phyloP scores from a whole-genome alignment of 371 early-diverging fungal species.

The Nematocida sp. region DNA sequence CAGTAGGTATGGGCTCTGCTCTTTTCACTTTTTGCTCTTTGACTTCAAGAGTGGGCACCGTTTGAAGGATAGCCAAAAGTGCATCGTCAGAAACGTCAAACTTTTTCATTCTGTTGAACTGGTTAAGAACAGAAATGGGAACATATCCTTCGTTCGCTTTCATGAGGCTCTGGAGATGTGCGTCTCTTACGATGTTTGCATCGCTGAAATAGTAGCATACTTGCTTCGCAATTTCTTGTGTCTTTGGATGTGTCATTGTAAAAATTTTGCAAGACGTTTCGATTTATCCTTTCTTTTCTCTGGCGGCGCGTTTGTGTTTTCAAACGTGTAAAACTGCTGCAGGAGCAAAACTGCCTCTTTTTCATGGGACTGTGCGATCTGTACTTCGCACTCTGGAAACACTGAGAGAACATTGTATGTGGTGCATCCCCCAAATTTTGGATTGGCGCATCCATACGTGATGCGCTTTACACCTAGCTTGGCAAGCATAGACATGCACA shows the following conservation, averaged over 20 bases:
- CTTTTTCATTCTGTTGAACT: conserved; percentile 58
- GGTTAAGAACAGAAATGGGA: conserved; percentile 52
- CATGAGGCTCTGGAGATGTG: conserved; percentile 55
- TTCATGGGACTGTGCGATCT: background rate
- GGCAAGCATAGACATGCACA: conserved; percentile 82
- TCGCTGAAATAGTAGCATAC: conserved; percentile 65
- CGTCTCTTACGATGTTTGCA: conserved; percentile 62
- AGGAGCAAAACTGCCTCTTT: conserved; percentile 13
- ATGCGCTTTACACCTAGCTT: conserved; percentile 42
- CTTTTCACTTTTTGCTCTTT: conserved; percentile 53
- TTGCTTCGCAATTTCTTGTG: conserved; percentile 53
- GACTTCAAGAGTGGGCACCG: conserved; percentile 45
- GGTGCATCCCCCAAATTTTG: conserved; percentile 61
- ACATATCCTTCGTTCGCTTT: conserved; percentile 53
- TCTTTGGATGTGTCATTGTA: conserved; percentile 4
- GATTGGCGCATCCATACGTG: conserved; percentile 59
- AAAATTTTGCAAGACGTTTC: conserved; percentile 6
- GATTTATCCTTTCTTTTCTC: conserved; percentile 47
- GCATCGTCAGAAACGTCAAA: conserved; percentile 47
- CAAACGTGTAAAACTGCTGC: conserved; percentile 19
- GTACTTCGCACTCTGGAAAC: background rate
- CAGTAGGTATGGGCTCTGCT: conserved; percentile 51
- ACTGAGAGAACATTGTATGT: background rate
- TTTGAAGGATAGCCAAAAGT: conserved; percentile 48
- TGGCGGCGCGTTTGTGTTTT: conserved; percentile 25